phyloP scores from a whole-genome alignment of 202 grass and related monocot species.

The Carex arenaria region DNA sequence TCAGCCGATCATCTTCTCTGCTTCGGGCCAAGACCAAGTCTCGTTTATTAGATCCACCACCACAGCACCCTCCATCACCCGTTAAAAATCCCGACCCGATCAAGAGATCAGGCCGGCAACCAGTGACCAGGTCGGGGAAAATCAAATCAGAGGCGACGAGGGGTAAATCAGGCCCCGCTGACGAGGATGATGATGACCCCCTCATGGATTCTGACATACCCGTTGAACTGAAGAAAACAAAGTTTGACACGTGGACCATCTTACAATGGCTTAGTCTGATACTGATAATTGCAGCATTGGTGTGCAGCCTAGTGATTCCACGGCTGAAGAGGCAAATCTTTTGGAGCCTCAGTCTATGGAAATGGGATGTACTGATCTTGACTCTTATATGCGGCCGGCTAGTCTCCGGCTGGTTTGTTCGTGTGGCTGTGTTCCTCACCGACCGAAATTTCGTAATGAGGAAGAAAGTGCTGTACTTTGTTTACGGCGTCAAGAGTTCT shows the following conservation, averaged over 20 bases:
- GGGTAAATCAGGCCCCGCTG: conserved; percentile 37
- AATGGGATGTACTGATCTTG: conserved; percentile 65
- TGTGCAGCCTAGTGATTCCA: conserved; percentile 46
- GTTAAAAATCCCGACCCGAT: neutral
- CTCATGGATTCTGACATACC: conserved; percentile 75
- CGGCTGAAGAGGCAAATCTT: conserved; percentile 26
- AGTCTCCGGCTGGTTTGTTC: conserved; percentile 71
- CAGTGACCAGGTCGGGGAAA: conserved; percentile 29
- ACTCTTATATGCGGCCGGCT: conserved; percentile 86
- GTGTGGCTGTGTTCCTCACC: conserved; percentile 49
- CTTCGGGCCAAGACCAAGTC: conserved; percentile 62
- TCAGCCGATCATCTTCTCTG: conserved; percentile 14
- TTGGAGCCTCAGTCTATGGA: conserved; percentile 63
- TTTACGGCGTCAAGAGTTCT: conserved; percentile 64
- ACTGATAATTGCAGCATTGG: conserved; percentile 55
- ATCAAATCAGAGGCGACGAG: conserved; percentile 24
- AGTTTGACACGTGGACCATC: conserved; percentile 46
- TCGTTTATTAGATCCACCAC: conserved; percentile 58
- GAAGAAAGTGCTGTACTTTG: conserved; percentile 90
- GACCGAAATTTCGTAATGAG: conserved; percentile 77
- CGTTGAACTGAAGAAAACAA: conserved; percentile 47
- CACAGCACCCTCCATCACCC: conserved; percentile 7
- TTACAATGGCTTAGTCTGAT: conserved; percentile 64
- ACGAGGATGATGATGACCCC: conserved; percentile 69
- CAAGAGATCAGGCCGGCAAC: neutral